These are phyloP conservation scores for Carex pumila DNA, from an alignment of 176 grass and related monocot genomes.

Conservation along the genomic window DNA sequence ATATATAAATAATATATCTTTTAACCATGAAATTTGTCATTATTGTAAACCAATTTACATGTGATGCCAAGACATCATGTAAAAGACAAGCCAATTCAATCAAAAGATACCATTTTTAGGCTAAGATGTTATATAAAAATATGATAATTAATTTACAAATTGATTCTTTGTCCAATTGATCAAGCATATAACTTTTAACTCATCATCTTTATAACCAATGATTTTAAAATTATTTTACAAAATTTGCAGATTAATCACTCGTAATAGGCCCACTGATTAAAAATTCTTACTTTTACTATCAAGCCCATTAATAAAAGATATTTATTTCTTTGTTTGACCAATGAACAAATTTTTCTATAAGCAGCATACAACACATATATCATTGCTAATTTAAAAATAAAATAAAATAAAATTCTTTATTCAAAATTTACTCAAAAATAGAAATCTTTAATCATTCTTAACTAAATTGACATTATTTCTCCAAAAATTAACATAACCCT, in stretches of 20 bases:
- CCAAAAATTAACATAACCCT: neutral
- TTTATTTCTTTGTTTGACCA: neutral
- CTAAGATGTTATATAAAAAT: neutral
- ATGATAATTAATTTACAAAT: neutral
- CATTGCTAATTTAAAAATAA: neutral
- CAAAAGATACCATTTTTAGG: neutral
- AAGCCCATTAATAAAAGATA: neutral
- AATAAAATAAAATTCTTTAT: too few relatives aligned
- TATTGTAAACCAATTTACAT: neutral
- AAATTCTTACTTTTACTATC: neutral
- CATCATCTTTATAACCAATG: neutral
- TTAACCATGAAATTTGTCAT: conserved; percentile 5
- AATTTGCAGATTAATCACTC: neutral
- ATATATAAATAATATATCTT: neutral
- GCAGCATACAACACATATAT: too few relatives aligned
- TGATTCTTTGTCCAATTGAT: neutral
- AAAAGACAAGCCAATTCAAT: neutral
- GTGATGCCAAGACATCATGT: neutral
- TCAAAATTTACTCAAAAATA: neutral
- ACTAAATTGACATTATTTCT: neutral
- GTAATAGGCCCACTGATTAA: neutral
- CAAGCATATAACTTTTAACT: neutral
- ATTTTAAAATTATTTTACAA: neutral
- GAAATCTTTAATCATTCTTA: neutral
- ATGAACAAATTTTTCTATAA: too few relatives aligned